Base-by-base conservation (phyloP, 2,329 filamentous ascomycete genomes). In the Acrocalymma vagum region DNA sequence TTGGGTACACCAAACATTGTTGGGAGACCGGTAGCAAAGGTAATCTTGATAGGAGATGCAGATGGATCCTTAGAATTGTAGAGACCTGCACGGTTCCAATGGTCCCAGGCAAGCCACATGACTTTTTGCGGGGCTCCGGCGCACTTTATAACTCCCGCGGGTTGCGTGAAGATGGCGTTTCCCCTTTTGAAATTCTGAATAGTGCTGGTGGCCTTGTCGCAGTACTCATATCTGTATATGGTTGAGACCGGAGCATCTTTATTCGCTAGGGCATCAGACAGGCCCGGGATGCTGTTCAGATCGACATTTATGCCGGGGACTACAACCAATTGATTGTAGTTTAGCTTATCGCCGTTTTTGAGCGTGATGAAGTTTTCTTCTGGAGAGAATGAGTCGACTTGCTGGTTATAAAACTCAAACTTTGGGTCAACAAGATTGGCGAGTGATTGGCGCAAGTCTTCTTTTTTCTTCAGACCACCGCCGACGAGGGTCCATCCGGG, bases 401-500 rank as follows among this genome's bases (percentile, higher is more conserved):
- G 61, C 1, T 78, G 67, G 42, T 76, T 73, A 71, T 87, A 87
- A 53, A 84, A 77, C 55, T 80, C 80, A 47, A 87, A 65, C 56
- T 83, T 83, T n/a, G 79, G 63, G 52, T 85, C 77, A 6, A 87
- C 65, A 32, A 87, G 60, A 31, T 68, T 69, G 4, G 70, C 55
- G 25, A 86, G 60, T 1, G 78, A 78, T 40, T 70, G 66, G 30
- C 77, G 76, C 40, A 87, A 67, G 16, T 84, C 77, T 48, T 84
- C 72, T 59, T 83, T 84, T 30, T 72, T 77, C 66, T 86, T 86
- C 25, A 87, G 73, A 3, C 84, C 84, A 25, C 81, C 83, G 28
- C 84, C 84, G 2, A 87, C 84, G 1, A 87, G 73, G 2, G 85
- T 87, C 84, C 84, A 87, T 38, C 84, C 84, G 1, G 84, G 83